phyloP scores from a whole-genome alignment of 495 filamentous ascomycete species.

The Xylaria telfairii region DNA sequence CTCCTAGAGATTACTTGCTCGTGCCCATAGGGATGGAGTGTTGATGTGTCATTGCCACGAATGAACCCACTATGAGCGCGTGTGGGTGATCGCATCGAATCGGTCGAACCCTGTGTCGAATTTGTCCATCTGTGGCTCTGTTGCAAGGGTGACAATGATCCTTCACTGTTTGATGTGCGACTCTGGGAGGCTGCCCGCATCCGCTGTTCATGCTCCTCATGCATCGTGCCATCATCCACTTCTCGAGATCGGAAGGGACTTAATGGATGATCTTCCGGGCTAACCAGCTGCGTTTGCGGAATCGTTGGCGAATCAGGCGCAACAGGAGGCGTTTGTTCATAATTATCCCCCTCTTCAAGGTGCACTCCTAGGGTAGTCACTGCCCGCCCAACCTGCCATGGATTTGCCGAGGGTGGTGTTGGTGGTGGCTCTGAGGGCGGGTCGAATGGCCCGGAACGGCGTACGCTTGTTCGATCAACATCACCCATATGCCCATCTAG shows the following conservation, averaged over 20 bases:
- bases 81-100: slow-evolving; percentile 14
- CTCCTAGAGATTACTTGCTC: slow-evolving; percentile 28
- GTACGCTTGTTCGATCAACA: slow-evolving; percentile 34
- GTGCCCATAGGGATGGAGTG: slow-evolving; percentile 15
- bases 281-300: slow-evolving; percentile 36
- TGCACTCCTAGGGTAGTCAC: slow-evolving; percentile 34
- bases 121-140: slow-evolving; percentile 41
- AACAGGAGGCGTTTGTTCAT: slow-evolving; percentile 33
- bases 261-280: slow-evolving; percentile 26
- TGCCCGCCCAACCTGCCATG: slow-evolving; percentile 35
- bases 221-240: slow-evolving; percentile 27
- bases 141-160: slow-evolving; percentile 37
- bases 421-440: slow-evolving; percentile 38
- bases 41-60: slow-evolving; percentile 25
- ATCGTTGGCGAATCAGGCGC: slow-evolving; percentile 40
- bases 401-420: slow-evolving; percentile 29
- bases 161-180: slow-evolving; percentile 35
- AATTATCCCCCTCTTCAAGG: slow-evolving; percentile 34
- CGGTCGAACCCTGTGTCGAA: slow-evolving; percentile 38
- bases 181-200: slow-evolving; percentile 38
- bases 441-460: slow-evolving; percentile 36
- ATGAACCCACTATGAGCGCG: slow-evolving; percentile 34
- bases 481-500: slow-evolving; percentile 33
- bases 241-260: slow-evolving; percentile 27
- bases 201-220: slow-evolving; percentile 35